These are phyloP conservation scores for Senecio squalidus DNA, from an alignment of 140 eudicot species.

Conservation along the genomic window DNA sequence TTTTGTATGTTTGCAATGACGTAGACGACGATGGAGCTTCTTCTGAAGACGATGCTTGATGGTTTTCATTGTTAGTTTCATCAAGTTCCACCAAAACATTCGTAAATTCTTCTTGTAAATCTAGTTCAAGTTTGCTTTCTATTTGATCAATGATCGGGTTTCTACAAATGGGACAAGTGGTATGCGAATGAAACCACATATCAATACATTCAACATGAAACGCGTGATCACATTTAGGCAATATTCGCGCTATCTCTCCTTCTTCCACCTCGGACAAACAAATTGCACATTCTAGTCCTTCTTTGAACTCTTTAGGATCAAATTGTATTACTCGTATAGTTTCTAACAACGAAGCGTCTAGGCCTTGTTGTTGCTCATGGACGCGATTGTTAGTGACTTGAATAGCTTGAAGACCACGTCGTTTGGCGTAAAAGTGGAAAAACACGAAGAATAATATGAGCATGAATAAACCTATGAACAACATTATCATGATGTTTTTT, in stretches of 20 bases:
- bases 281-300: conserved; percentile 61
- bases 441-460: neutral
- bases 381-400: neutral
- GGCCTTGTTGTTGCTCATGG: conserved; percentile 23
- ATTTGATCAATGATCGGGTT: conserved; percentile 7
- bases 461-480: neutral
- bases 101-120: neutral
- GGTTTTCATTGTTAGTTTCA: neutral
- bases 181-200: conserved; percentile 66
- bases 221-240: conserved; percentile 65
- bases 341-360: conserved; percentile 44
- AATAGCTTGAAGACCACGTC: neutral
- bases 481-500: conserved; percentile 12
- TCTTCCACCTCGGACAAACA: conserved; percentile 43
- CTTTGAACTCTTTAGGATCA: conserved; percentile 40
- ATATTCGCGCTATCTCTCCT: conserved; percentile 46
- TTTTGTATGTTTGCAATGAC: neutral
- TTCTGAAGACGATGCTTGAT: neutral
- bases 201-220: conserved; percentile 72
- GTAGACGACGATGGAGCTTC: conserved; percentile 13
- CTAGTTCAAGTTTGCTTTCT: conserved; percentile 6
- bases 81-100: neutral
- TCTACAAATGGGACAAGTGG: conserved; percentile 68
- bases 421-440: neutral
- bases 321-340: conserved; percentile 22